Base-by-base conservation (phyloP, 768 basidiomycete species). In the Hortiboletus campestris region DNA sequence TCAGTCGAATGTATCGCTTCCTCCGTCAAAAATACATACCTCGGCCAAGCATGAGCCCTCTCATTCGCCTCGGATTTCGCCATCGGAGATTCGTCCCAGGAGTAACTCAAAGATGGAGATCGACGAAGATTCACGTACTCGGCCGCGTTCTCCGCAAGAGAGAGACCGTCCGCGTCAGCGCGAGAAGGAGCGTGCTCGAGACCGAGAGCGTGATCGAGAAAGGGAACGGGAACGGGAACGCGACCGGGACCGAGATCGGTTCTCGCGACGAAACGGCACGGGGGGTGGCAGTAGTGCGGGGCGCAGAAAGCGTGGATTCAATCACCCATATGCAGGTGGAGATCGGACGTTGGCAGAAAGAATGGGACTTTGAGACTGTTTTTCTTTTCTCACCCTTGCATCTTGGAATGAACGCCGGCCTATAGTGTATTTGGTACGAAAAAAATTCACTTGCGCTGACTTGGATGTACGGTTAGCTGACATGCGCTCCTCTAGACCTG, bases 291-390 rank as follows among this genome's bases (percentile, higher is more conserved):
- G 76, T 6, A 64, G 75, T 2, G 67, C 65, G 9, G 64, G 73
- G 47, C 68, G 77, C 65, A 69, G 77, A 67, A 64, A 63, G 52
- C 75, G 67, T 55, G 70, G 69, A 55, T 73, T 73, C 59, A 72
- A 75, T 44, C 71, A 71, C 38, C 53, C 68, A 31, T 73, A 73
- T 38, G 59, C 65, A 44, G 60, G 68, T 59, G 76, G 76, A 43
- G 86, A 88, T 77, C 89, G 89, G 82, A 89, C 90, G 78, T 84
- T 92, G 77, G 87, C 85, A 71, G 88, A 91, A 73, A 77, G 90
- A 66, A 81, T 92, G 85, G 90, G 90, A 71, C 78, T 90, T 41
- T 89, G 73, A 80, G 63, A 49, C 28, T 51, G 19, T 57, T 58
- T 49, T 60, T 60, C 49, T 51, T 58, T 41, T 55, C 35, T 59